Evolutionary conservation across 176 grass and related monocot species (phyloP).

Genomic region (Paspalum vaginatum): DNA sequence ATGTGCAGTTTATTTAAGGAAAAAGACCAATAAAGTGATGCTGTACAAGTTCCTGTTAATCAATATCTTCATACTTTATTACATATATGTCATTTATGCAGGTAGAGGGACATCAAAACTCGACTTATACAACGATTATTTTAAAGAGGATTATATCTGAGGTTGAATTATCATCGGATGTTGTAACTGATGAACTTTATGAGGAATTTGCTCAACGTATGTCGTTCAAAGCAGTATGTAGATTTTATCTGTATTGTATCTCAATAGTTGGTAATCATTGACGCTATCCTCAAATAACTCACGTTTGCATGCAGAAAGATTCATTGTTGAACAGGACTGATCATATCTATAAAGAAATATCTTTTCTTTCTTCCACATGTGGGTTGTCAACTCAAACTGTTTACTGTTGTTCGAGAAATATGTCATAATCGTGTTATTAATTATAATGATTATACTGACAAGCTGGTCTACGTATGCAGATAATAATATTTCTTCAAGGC

Average conservation of each 20-base stretch:
- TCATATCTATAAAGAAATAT: conserved; percentile 73
- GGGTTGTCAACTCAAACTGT: conserved; percentile 38
- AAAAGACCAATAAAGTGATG: neutral
- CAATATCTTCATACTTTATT: conserved; percentile 7
- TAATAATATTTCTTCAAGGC: conserved; percentile 33
- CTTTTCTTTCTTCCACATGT: conserved; percentile 75
- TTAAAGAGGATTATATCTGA: conserved; percentile 71
- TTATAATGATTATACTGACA: conserved; percentile 12
- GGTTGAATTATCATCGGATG: conserved; percentile 57
- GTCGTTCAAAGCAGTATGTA: conserved; percentile 56
- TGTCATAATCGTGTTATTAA: conserved; percentile 10
- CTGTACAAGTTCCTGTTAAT: neutral
- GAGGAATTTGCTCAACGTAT: conserved; percentile 73
- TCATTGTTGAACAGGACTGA: conserved; percentile 33
- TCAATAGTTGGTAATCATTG: neutral
- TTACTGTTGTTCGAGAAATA: neutral
- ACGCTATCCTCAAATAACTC: conserved; percentile 14
- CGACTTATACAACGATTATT: conserved; percentile 52
- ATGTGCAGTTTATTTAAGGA: neutral
- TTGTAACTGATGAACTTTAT: conserved; percentile 73
- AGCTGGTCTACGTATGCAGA: conserved; percentile 41
- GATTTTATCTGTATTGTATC: conserved; percentile 13
- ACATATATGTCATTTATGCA: conserved; percentile 15
- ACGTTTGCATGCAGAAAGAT: conserved; percentile 44
- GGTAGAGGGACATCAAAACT: conserved; percentile 47